phyloP scores from a whole-genome alignment of 1,139 yeast genomes.

The Geotrichum europaeum region DNA sequence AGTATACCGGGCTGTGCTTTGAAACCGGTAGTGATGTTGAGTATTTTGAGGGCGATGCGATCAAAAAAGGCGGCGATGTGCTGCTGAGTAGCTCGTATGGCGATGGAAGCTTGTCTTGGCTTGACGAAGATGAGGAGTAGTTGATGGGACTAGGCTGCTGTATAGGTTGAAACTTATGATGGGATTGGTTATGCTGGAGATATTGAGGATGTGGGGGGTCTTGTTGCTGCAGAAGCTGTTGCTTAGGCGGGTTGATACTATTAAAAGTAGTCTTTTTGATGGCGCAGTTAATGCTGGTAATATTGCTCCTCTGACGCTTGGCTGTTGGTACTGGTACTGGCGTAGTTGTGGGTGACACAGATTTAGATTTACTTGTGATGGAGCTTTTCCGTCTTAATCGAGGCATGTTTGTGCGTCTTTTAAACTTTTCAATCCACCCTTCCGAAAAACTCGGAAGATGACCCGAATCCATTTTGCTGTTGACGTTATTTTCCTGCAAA shows the following conservation, averaged over 20 bases:
- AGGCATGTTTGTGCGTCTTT: conserved; percentile 12
- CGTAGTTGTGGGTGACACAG: neutral
- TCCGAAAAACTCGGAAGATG: conserved; percentile 10
- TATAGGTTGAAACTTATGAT: neutral
- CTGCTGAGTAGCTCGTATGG: neutral
- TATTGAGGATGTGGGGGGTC: conserved; percentile 7
- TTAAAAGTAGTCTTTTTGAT: neutral
- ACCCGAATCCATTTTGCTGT: neutral
- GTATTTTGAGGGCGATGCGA: neutral
- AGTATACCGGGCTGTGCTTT: neutral
- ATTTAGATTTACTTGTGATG: neutral
- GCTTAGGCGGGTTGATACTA: neutral
- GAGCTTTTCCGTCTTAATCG: neutral
- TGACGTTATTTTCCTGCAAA: neutral
- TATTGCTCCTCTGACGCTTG: neutral
- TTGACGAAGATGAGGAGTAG: neutral
- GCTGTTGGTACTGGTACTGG: neutral
- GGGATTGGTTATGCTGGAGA: neutral
- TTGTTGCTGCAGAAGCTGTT: neutral
- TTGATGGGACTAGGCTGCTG: neutral
- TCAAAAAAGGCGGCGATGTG: neutral
- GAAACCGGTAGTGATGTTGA: neutral
- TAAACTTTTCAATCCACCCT: conserved; percentile 15
- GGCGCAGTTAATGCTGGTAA: too few species aligned
- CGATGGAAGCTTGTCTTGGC: neutral